Evolutionary conservation across 1,139 yeast species (phyloP), one percentile per base, ranked within the genome.

Genomic region (Tardiomyces digboiensis): DNA sequence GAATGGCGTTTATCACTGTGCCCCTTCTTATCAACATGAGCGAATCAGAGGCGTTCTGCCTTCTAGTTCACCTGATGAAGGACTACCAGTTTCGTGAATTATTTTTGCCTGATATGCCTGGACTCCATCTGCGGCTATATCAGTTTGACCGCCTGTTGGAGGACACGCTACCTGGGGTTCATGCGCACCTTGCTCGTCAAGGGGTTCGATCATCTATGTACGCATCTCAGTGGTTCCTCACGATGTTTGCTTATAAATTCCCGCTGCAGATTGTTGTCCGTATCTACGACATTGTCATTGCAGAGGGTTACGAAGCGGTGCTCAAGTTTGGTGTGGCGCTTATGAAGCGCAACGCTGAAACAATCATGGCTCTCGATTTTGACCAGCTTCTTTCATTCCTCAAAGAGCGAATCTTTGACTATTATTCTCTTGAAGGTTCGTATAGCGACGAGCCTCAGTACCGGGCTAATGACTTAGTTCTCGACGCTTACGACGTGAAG

Each of bases 211-310:
- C 95, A 1, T 82, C 91, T 19, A 89, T 89, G 97, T 91, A 86
- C 67, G 97, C 96, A 0, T 78, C 91, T 1, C 97, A 91, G 62
- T 91, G 97, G 97, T 88, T 91, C 59, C 71, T 88, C 54, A 91
- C 98, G 0, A 74, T 91, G 53, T 91, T 91, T 66, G 95, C 96
- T 13, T 91, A 91, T 68, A 84, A 85, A 58, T 86, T 89, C 62
- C 97, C 98, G 13, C 67, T 86, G 43, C 83, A 80, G 45, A 80
- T 87, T 56, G 95, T 87, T 37, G 68, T 85, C 51, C 72, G 95
- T 46, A 84, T 91, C 39, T 83, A 78, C 60, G 97, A 91, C 66
- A 76, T 85, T 45, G 78, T 91, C 16, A 76, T 91, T 41, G 82
- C 94, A 6, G 96, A 89, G 65, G 97, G 97, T 23, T 68, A 82